A percentile compares a stretch with the other conserved stretches of the same genome.
Conservation (phyloP, 2,329 filamentous ascomycete species). For the Cladosporium sphaerospermum region DNA sequence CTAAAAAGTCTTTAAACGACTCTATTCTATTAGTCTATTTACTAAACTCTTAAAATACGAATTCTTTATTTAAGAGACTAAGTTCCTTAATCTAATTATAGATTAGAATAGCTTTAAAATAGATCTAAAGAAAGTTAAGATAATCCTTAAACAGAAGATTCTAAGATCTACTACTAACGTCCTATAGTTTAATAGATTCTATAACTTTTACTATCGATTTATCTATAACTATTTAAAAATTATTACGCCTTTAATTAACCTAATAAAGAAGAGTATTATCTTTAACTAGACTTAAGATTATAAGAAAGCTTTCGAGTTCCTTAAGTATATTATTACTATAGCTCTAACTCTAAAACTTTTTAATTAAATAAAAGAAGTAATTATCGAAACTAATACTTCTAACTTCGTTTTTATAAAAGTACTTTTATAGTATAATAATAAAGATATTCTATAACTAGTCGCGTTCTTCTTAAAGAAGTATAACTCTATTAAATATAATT, state of each 20-base stretch:
- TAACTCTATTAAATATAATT: slow-evolving; percentile 23
- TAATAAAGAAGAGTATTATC: background rate
- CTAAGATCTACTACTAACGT: background rate
- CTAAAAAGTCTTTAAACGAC: background rate
- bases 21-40: slow-evolving; percentile 5
- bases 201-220: background rate
- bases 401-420: background rate
- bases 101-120: slow-evolving; percentile 19
- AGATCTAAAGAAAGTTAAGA: slow-evolving; percentile 6
- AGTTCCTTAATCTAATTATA: slow-evolving; percentile 24
- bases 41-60: slow-evolving; percentile 21
- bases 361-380: background rate
- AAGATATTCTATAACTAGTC: slow-evolving; percentile 12
- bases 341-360: background rate
- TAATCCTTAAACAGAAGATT: background rate
- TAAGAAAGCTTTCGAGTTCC: background rate
- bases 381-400: background rate
- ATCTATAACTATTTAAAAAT: background rate
- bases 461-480: slow-evolving; percentile 22
- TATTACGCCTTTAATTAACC: background rate
- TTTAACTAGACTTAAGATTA: background rate
- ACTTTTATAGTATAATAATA: slow-evolving; percentile 13
- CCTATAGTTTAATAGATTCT: background rate
- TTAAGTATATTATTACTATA: background rate
- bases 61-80: slow-evolving; percentile 26